Evolutionary conservation across 1,284 basidiomycete species (phyloP), one percentile per base, ranked within the genome.

Genomic region (Stereum hirsutum): DNA sequence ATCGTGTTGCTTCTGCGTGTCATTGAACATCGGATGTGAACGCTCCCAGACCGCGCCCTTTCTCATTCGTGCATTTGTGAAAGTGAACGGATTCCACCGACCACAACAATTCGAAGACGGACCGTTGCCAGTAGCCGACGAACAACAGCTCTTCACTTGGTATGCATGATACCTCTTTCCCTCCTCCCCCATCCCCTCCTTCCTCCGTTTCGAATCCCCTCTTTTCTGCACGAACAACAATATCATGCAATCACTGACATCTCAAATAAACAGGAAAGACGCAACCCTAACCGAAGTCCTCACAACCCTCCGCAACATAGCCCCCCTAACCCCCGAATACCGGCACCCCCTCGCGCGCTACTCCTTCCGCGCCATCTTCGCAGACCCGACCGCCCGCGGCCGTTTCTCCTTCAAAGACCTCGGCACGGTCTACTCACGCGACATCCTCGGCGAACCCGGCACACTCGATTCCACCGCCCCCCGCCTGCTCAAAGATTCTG

Each of bases 111-210:
- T 89, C 51, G 82, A 89, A 55, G 82, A 87, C 48, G 78, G 81
- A 0, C 72, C 72, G 3, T 64, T 83, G 5, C 85, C 85, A 6
- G 78, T 77, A 2, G 75, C 77, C 4, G 85, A 89, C 49, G 85
- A 89, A 55, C 80, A 85, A 41, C 83, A 86, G 53, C 63, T 87
- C 33, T 87, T 78, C 52, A 82, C 81, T 11, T 89, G 85, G 85
- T 84, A 53, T 25, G 66, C 56, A 11, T 7, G 23, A 26, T 17
- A 7, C 19, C 12, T 19, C n/a, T 17, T 21, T 25, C 10, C 14
- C 20, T 21, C 3, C n/a, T n/a, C n/a, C n/a, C n/a, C n/a, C n/a
- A n/a, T n/a, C n/a, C n/a, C n/a, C n/a, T n/a, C n/a, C n/a, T n/a
- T n/a, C n/a, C 37, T 15, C n/a, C n/a, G 14, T 25, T n/a, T n/a